These are phyloP conservation scores for Aquilaria yunnanensis DNA, from an alignment of 345 rosid genomes.

Conservation along the genomic window DNA sequence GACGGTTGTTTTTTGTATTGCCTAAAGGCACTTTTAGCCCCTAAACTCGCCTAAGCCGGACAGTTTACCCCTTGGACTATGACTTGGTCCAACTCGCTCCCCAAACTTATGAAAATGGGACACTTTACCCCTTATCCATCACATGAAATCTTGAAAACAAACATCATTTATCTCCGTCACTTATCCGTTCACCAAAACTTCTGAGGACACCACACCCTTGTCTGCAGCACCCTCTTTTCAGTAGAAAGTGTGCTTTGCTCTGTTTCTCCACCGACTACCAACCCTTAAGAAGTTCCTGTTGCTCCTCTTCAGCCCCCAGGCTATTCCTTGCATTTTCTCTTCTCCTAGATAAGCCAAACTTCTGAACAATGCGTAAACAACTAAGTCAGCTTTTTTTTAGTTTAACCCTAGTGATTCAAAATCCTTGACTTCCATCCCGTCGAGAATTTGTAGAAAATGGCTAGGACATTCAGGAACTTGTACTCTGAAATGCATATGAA, in stretches of 20 bases:
- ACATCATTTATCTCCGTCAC: not conserved
- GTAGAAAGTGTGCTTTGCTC: slow-evolving; percentile 35
- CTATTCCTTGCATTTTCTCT: slow-evolving; percentile 44
- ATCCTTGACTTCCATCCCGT: slow-evolving; percentile 37
- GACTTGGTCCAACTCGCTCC: too few species aligned
- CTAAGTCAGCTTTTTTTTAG: slow-evolving; percentile 32
- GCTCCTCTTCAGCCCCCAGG: slow-evolving; percentile 28
- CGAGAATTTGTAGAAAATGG: slow-evolving; percentile 17
- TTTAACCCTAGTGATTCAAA: slow-evolving; percentile 33
- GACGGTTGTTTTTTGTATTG: not conserved
- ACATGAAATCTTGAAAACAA: too few species aligned
- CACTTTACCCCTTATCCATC: too few species aligned
- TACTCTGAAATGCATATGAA: too few species aligned
- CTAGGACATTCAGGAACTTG: not conserved
- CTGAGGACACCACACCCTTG: slow-evolving; percentile 46
- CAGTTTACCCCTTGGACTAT: too few species aligned
- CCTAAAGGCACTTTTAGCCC: not conserved
- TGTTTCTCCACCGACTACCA: slow-evolving; percentile 30
- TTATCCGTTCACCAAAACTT: slow-evolving; percentile 39
- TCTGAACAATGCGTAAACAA: slow-evolving; percentile 42
- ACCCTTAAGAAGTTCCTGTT: slow-evolving; percentile 45
- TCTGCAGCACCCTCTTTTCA: slow-evolving; percentile 21
- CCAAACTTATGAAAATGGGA: too few species aligned
- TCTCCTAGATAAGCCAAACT: slow-evolving; percentile 36
- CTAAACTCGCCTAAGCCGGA: not conserved